phyloP scores from a whole-genome alignment of 2,329 filamentous ascomycete species.

The Diaporthe sp. region DNA sequence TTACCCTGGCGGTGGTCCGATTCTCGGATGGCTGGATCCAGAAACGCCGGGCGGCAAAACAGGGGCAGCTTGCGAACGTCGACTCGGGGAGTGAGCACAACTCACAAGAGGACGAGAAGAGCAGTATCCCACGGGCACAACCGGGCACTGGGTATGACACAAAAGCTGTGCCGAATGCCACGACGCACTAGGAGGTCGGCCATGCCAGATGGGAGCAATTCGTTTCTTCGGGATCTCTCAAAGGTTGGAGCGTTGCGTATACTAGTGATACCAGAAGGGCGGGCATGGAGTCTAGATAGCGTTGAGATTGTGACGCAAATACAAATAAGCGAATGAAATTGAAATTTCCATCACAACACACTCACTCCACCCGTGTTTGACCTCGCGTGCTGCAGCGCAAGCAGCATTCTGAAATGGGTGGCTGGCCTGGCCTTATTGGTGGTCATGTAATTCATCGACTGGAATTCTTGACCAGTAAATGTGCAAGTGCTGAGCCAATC shows the following conservation, averaged over 20 bases:
- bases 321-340: not conserved
- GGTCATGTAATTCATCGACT: no score
- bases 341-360: not conserved
- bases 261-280: not conserved
- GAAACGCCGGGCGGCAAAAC: not conserved
- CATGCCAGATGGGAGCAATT: not conserved
- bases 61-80: not conserved
- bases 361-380: no score
- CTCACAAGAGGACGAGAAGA: slow-evolving; percentile 9
- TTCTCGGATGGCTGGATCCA: slow-evolving; percentile 53
- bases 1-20: slow-evolving; percentile 52
- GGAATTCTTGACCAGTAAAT: no score
- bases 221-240: not conserved
- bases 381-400: not conserved
- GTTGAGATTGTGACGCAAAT: not conserved
- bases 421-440: no score
- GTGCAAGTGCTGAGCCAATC: slow-evolving; percentile 22
- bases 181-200: not conserved
- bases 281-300: not conserved
- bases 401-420: not conserved
- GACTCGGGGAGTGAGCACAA: slow-evolving; percentile 11
- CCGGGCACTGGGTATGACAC: not conserved
- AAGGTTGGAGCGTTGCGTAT: not conserved
- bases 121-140: not conserved
- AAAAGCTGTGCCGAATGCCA: not conserved